Evolutionary conservation across 192 early-diverging fungal genomes (phyloP).

Genomic region (Entomortierella parvispora): DNA sequence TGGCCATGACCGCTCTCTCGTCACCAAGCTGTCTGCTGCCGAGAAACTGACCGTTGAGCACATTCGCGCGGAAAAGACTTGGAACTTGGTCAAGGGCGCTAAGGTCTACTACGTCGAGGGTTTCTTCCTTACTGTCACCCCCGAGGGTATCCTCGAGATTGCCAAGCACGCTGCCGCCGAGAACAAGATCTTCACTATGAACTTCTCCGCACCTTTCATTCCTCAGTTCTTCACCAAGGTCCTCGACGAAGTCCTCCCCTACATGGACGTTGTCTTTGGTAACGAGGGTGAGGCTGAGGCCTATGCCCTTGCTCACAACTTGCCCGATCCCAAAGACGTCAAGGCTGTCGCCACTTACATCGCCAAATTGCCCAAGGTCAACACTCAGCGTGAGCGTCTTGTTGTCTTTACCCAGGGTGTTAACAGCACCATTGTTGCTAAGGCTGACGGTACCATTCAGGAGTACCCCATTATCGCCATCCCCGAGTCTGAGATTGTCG

Average conservation of each 20-base stretch:
- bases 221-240: slow-evolving; percentile 91
- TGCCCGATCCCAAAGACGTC: slow-evolving; percentile 71
- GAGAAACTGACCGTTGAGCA: slow-evolving; percentile 67
- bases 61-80: slow-evolving; percentile 77
- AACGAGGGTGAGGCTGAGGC: slow-evolving; percentile 96
- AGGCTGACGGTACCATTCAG: slow-evolving; percentile 70
- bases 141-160: slow-evolving; percentile 82
- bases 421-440: slow-evolving; percentile 77
- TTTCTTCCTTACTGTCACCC: slow-evolving; percentile 94
- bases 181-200: slow-evolving; percentile 90
- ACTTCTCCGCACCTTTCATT: slow-evolving; percentile 97
- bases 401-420: slow-evolving; percentile 95
- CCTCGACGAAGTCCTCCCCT: slow-evolving; percentile 81
- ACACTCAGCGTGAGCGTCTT: slow-evolving; percentile 74
- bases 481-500: slow-evolving; percentile 79
- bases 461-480: slow-evolving; percentile 71
- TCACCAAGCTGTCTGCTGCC: slow-evolving; percentile 95
- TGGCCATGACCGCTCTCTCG: slow-evolving; percentile 86
- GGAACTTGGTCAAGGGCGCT: slow-evolving; percentile 88
- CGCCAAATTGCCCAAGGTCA: slow-evolving; percentile 84
- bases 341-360: slow-evolving; percentile 85
- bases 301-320: slow-evolving; percentile 78
- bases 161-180: slow-evolving; percentile 89
- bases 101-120: slow-evolving; percentile 94
- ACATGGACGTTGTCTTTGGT: slow-evolving; percentile 94